Evolutionary conservation across 2,329 filamentous ascomycete genomes (phyloP).

Genomic region (Seiridium cupressi): DNA sequence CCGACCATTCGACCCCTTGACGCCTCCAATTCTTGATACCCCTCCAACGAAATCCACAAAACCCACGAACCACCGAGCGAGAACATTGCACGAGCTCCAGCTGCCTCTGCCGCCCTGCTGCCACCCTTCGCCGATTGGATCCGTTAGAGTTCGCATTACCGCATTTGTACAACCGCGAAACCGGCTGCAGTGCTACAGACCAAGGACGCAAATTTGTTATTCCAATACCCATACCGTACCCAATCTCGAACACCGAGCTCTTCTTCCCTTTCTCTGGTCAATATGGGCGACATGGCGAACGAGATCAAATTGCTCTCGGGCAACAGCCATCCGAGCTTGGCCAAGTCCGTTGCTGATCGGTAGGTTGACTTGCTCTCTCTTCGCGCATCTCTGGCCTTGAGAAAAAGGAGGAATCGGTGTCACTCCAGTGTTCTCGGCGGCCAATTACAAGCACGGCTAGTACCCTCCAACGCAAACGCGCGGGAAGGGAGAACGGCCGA

Average conservation of each 20-base stretch:
- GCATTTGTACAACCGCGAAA: not conserved
- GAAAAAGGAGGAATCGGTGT: not conserved
- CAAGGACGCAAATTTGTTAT: not conserved
- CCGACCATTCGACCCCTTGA: too few relatives aligned
- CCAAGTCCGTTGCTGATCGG: constrained; percentile 35
- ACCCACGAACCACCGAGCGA: not conserved
- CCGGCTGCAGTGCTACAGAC: not conserved
- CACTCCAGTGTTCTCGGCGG: not conserved
- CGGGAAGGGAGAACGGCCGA: too few relatives aligned
- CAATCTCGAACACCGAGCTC: not conserved
- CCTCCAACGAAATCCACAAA: not conserved
- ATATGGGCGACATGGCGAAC: constrained; percentile 31
- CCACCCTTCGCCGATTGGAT: not conserved
- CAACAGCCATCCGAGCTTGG: constrained; percentile 36
- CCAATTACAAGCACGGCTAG: too few relatives aligned
- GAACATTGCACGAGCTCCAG: not conserved
- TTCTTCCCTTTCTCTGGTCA: constrained; percentile 9
- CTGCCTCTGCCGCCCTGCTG: not conserved
- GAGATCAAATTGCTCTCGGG: constrained; percentile 39
- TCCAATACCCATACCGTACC: not conserved
- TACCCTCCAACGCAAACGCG: too few relatives aligned
- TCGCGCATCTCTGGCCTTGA: not conserved
- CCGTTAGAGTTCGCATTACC: not conserved
- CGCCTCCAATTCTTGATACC: not conserved
- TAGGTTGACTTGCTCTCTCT: constrained; percentile 17